Base-by-base conservation (phyloP, 2,329 filamentous ascomycete species). In the Aspergillus clavatus region DNA sequence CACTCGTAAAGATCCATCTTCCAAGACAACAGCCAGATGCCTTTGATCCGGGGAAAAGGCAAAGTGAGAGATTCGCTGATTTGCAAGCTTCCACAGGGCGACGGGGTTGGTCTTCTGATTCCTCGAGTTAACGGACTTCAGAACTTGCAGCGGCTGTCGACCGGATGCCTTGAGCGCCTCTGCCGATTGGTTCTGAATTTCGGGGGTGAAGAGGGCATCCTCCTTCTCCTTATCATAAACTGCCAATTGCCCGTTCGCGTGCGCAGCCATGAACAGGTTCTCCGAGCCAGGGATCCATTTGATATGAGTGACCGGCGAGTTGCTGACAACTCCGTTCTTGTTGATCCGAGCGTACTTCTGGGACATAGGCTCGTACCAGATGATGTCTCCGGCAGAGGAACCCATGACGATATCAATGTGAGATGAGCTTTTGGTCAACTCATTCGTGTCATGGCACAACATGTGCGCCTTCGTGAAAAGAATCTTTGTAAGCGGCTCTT, bases 201-300 rank as follows among this genome's bases (percentile, higher is more conserved):
- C 89, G 0, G 86, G 78, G 3, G 81, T 76, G 59, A 95, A 93
- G 1, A 82, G 76, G 0, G 84, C 83, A 63, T 96, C 90, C 53
- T 96, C 90, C 64, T 93, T 95, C 62, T 96, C 90, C 69, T 97
- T 98, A 69, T 98, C 93, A 57, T 97, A 98, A 1, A 97, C 89
- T 2, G 98, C 80, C 36, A 98, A 68, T 2, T 86, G 85, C 1
- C 93, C 93, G 60, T 98, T 90, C 76, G 89, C 87, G 64, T 97
- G 90, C 8, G 89, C 86, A 8, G 90, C 90, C 37, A 98, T 75
- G 61, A 98, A 97, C 11, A 95, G 74, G 53, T 87, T 94, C 61
- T 98, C 93, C 5, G 91, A 95, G 22, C 89, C 87, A 0, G 93
- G 93, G 44, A 98, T 82, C 93, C 93, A 98, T 61, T 81, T 81